Evolutionary conservation across 1,284 basidiomycete species (phyloP).

Genomic region (Fereydounia khargensis): DNA sequence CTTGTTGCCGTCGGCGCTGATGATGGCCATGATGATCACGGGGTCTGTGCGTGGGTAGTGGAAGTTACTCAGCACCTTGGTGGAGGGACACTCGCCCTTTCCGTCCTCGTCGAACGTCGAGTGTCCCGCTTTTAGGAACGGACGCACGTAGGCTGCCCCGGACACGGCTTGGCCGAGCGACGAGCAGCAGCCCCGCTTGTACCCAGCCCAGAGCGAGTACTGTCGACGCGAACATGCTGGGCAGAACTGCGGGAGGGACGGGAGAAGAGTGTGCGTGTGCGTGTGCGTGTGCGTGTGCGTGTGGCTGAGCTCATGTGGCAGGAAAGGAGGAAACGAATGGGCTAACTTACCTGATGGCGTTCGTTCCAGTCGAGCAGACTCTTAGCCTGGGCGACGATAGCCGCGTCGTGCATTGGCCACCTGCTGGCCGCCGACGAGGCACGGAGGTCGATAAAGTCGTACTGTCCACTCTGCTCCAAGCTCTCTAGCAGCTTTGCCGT

Average conservation of each 20-base stretch:
- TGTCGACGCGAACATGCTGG: constrained; percentile 77
- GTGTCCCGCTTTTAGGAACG: constrained; percentile 4
- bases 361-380: constrained; percentile 54
- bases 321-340: too few relatives aligned
- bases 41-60: constrained; percentile 51
- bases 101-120: constrained; percentile 18
- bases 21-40: constrained; percentile 87
- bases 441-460: constrained; percentile 51
- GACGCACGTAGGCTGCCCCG: constrained; percentile 1
- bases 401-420: constrained; percentile 37
- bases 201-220: constrained; percentile 90
- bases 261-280: constrained; percentile 1
- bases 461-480: constrained; percentile 12
- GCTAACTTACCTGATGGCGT: too few relatives aligned
- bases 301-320: too few relatives aligned
- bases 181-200: constrained; percentile 77
- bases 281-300: too few relatives aligned
- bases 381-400: constrained; percentile 45
- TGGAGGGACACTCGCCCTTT: constrained; percentile 24
- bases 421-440: constrained; percentile 23
- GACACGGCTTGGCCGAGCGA: constrained; percentile 32
- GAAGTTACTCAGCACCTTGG: constrained; percentile 40
- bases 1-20: constrained; percentile 73
- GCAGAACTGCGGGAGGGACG: too few relatives aligned
- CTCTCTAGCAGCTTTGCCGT: constrained; percentile 15